Base-by-base conservation (phyloP, 202 grass and related monocot genomes). In the Panicum virgatum region DNA sequence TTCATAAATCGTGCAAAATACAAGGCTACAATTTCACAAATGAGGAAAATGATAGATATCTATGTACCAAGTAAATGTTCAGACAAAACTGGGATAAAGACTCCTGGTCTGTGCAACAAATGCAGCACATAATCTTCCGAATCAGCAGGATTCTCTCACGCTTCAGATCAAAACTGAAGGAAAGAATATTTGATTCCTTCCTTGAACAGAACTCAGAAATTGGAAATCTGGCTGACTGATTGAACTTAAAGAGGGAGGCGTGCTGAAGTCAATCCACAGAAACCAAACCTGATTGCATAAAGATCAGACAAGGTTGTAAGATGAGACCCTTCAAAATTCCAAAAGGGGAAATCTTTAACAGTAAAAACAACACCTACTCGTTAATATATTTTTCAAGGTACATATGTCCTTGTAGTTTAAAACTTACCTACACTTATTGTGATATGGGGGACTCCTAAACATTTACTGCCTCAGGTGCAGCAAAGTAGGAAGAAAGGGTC, bases 381-480 rank as follows among this genome's bases (percentile, higher is more conserved):
- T 73, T 77, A 56, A 50, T 59, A 15, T 19, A 3, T 43, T 39
- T 8, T 70, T 18, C 12, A 2, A 70, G 44, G 56, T 59, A 46
- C 57, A 70, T 23, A 40, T 69, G 50, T 70, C 71, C 77, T 76
- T 43, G 30, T 3, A 70, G 54, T 78, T 66, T 25, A 79, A 79
- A 1, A 59, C 63, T 79, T 66, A 75, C 78, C 79, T 62, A 68
- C 12, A 47, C 66, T 69, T 23, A 50, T 9, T 77, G 26, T 46
- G 72, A 60, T 81, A 58, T 79, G 39, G 66, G 78, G 62, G 62
- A 76, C 78, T 72, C 73, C 86, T 85, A 9, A 85, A 85, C 36
- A 25, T 52, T 57, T 76, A 73, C 63, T 57, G 54, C 44, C 62
- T 87, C 29, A 61, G 50, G 30, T 56, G 15, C 37, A 14, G 75